Evolutionary conservation across 169 alveolate genomes (phyloP).

Genomic region (Plasmodium gallinaceum): DNA sequence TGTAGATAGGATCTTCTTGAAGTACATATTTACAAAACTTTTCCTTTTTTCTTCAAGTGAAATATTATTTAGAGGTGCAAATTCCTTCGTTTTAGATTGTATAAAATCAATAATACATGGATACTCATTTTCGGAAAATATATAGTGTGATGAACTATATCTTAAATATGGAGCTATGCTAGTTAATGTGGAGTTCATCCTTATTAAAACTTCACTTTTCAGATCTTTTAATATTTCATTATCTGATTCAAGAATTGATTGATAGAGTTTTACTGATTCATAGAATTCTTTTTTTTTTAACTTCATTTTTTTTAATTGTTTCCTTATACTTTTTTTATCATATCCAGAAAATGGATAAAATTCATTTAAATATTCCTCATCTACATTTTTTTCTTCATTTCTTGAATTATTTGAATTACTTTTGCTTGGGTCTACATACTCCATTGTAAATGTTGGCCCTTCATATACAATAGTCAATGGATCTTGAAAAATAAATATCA

Average conservation of each 20-base stretch:
- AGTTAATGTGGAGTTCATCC: constrained; percentile 51
- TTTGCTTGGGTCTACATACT: constrained; percentile 79
- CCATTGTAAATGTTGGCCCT: constrained; percentile 87
- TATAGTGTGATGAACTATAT: constrained; percentile 15
- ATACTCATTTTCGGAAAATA: constrained; percentile 1
- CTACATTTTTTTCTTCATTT: constrained; percentile 29
- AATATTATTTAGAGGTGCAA: constrained; percentile 13
- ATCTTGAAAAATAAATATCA: constrained; percentile 91
- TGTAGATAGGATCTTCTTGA: background rate
- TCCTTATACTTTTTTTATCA: constrained; percentile 48
- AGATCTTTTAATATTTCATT: constrained; percentile 68
- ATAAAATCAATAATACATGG: background rate
- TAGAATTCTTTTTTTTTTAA: constrained; percentile 74
- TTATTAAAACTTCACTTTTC: constrained; percentile 65
- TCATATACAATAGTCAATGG: constrained; percentile 86
- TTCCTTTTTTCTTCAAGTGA: constrained; percentile 13
- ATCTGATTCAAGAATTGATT: constrained; percentile 79
- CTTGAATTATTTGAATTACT: constrained; percentile 17
- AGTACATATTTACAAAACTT: background rate
- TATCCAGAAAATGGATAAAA: constrained; percentile 34
- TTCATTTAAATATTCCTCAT: constrained; percentile 46
- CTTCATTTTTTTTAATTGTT: constrained; percentile 30
- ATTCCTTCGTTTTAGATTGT: background rate
- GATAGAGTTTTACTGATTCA: constrained; percentile 80
- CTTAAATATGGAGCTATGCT: constrained; percentile 20